A percentile compares a stretch with the other conserved stretches of the same genome.
Evolutionary conservation across 129 eudicot genomes (phyloP).

Genomic region (Tanacetum coccineum): DNA sequence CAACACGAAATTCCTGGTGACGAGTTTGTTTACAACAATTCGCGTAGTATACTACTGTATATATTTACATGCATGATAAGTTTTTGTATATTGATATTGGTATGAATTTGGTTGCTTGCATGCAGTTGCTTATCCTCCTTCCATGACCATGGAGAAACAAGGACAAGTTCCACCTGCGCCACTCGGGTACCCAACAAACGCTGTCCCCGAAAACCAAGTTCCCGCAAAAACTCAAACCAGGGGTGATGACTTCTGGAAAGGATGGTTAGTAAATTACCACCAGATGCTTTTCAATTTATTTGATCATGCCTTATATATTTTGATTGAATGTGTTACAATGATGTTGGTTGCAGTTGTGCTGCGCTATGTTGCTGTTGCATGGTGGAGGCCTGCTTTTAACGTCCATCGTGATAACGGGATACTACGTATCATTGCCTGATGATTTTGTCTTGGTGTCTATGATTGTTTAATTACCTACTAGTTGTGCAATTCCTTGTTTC

Average conservation of each 20-base stretch:
- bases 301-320: neutral
- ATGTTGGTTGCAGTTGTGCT: slow-evolving; percentile 32
- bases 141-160: slow-evolving; percentile 30
- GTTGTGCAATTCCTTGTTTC: neutral
- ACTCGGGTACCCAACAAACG: slow-evolving; percentile 48
- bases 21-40: no score
- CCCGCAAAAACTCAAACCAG: slow-evolving; percentile 28
- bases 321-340: neutral
- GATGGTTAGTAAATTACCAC: slow-evolving; percentile 36
- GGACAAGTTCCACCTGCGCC: slow-evolving; percentile 17
- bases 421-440: neutral
- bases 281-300: neutral
- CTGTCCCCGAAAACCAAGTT: slow-evolving; percentile 9
- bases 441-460: slow-evolving; percentile 2
- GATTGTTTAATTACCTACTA: neutral
- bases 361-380: slow-evolving; percentile 57
- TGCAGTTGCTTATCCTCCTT: slow-evolving; percentile 47
- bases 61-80: neutral
- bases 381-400: slow-evolving; percentile 55
- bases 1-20: no score
- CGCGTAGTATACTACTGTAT: no score
- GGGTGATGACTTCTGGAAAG: slow-evolving; percentile 65
- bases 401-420: neutral
- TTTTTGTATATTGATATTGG: neutral
- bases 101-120: slow-evolving; percentile 11